Evolutionary conservation across 148 eudicot genomes (phyloP).

Genomic region (Rhododendron williamsianum): DNA sequence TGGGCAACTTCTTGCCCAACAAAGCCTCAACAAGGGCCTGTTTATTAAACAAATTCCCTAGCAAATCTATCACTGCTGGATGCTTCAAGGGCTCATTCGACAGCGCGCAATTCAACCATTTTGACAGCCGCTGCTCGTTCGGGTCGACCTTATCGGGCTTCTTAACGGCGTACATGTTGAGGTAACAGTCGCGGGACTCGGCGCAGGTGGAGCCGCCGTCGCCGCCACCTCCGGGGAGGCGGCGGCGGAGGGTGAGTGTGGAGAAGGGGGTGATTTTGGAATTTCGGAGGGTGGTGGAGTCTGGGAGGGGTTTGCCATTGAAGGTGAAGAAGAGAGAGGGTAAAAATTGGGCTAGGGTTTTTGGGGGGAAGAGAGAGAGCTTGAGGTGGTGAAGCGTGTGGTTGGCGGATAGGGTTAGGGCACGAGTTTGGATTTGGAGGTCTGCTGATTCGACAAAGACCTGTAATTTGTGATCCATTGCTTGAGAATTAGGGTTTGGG

Average conservation of each 20-base stretch:
- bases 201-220: conserved; percentile 97
- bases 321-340: conserved; percentile 29
- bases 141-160: conserved; percentile 94
- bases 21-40: conserved; percentile 67
- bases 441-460: conserved; percentile 38
- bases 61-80: conserved; percentile 67
- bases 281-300: conserved; percentile 26
- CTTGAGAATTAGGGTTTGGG: background rate
- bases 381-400: conserved; percentile 45
- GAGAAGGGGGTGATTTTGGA: conserved; percentile 36
- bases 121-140: conserved; percentile 61
- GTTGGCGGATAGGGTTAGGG: conserved; percentile 46
- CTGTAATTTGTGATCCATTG: conserved; percentile 30
- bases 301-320: conserved; percentile 48
- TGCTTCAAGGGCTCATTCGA: conserved; percentile 79
- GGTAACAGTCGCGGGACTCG: conserved; percentile 87
- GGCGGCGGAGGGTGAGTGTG: conserved; percentile 35
- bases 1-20: conserved; percentile 58
- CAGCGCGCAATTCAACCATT: conserved; percentile 70
- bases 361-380: conserved; percentile 27
- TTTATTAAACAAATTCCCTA: conserved; percentile 82
- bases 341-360: conserved; percentile 7
- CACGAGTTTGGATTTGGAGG: conserved; percentile 25
- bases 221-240: conserved; percentile 77
- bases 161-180: conserved; percentile 84